Percentiles rank a stretch among this genome's conserved stretches.
Conservation (phyloP, 2,329 filamentous ascomycete genomes). For the Xylariaceae sp. region DNA sequence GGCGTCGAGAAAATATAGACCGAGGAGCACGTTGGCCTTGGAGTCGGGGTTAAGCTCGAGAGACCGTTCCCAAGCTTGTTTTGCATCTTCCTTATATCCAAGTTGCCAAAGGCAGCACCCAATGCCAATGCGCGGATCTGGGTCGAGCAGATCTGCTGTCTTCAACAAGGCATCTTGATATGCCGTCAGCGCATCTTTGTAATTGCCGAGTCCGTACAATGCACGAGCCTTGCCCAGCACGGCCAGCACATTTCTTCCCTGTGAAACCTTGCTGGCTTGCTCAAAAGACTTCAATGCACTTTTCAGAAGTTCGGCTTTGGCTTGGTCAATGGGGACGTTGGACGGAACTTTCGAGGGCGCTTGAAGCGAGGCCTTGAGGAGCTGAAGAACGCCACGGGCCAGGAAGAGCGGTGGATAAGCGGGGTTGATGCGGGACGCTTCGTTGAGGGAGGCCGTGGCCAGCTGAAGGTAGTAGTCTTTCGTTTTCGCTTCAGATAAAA, state of each 20-base stretch:
- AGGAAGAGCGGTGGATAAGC: conserved; percentile 87
- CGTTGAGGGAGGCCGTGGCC: conserved; percentile 88
- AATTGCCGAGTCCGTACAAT: conserved; percentile 80
- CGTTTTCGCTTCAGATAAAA: conserved; percentile 69
- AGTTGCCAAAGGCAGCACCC: conserved; percentile 97
- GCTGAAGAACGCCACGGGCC: conserved; percentile 80
- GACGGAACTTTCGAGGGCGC: conserved; percentile 63
- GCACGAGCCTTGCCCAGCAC: conserved; percentile 84
- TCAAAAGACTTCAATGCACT: conserved; percentile 91
- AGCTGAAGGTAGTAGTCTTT: conserved; percentile 90
- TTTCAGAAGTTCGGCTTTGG: conserved; percentile 72
- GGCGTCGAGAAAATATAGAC: conserved; percentile 81
- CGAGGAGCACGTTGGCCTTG: conserved; percentile 86
- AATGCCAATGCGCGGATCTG: conserved; percentile 92
- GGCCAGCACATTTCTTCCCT: conserved; percentile 85
- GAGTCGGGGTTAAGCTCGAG: conserved; percentile 76
- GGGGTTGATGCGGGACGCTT: conserved; percentile 90
- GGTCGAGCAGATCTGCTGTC: conserved; percentile 83
- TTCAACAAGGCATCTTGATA: conserved; percentile 86
- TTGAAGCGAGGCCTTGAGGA: conserved; percentile 81
- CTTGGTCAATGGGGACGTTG: conserved; percentile 60
- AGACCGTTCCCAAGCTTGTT: conserved; percentile 80
- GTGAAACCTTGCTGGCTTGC: conserved; percentile 79
- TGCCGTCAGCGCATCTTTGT: conserved; percentile 70
- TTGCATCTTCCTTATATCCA: conserved; percentile 89